Conservation (phyloP, 352 stramenopile species). For the Globisporangium middletonii region DNA sequence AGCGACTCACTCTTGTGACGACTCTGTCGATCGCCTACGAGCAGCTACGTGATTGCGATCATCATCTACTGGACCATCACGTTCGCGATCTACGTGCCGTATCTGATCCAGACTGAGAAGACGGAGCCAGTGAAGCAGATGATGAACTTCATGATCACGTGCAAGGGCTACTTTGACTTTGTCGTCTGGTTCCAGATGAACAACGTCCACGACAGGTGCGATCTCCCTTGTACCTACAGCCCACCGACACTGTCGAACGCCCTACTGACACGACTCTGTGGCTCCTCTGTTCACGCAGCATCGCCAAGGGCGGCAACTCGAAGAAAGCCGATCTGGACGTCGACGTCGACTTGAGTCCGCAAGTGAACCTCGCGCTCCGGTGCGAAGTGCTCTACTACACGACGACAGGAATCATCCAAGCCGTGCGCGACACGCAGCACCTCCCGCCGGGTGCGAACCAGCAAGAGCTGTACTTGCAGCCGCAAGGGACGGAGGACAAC, state of each 20-base stretch:
- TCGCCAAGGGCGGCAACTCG: constrained; percentile 11
- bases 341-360: constrained; percentile 78
- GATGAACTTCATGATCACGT: constrained; percentile 90
- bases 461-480: constrained; percentile 76
- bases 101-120: constrained; percentile 56
- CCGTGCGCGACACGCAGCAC: constrained; percentile 66
- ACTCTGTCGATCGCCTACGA: not conserved
- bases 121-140: constrained; percentile 55
- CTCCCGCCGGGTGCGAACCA: constrained; percentile 58
- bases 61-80: constrained; percentile 88
- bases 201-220: constrained; percentile 54
- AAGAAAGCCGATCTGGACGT: constrained; percentile 72
- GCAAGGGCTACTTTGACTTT: constrained; percentile 88
- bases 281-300: not conserved
- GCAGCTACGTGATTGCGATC: constrained; percentile 86
- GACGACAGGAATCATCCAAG: constrained; percentile 85
- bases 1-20: not conserved
- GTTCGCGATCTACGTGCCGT: constrained; percentile 83
- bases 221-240: not conserved
- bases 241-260: not conserved
- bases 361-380: constrained; percentile 80
- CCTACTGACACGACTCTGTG: not conserved
- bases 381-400: constrained; percentile 88
- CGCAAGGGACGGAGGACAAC: constrained; percentile 73
- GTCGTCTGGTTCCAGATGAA: constrained; percentile 90